Evolutionary conservation across 441 rosid species (phyloP), one percentile per base, ranked within the genome.

Genomic region (Breynia disticha): DNA sequence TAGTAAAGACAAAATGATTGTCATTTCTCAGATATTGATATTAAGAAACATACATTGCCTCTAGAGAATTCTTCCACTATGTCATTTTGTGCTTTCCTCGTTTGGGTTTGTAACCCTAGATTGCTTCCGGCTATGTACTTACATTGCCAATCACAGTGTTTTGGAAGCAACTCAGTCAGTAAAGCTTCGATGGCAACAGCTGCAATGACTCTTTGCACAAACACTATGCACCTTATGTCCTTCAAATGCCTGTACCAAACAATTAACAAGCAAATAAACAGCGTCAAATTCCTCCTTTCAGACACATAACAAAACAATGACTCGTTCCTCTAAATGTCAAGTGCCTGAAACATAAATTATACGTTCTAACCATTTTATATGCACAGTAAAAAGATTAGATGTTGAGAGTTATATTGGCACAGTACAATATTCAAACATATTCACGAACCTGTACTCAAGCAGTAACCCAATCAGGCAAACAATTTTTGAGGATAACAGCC

Each of bases 191-290:
- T 60, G 42, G 79, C 91, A 50, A 75, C 57, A 7, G 96, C 83
- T 42, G 89, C 61, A 41, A 94, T 79, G 50, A 94, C 77, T 76
- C 99, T 83, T 67, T 94, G 79, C 60, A 87, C 95, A 68, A 94
- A 90, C 46, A 94, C 51, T 67, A 87, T 82, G 60, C 97, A 94
- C 73, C 95, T 76, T 28, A 90, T 79, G 45, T 83, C 78, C 67
- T 74, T 56, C 60, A 81, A 45, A 48, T 53, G 63, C 69, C 97
- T 91, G 59, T 55, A 19, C 61, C 55, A 20, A 55, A 51, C n/a
- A 41, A 43, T 11, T 1, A 18, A 11, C 15, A 64, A 18, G 32
- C 17, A 60, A 54, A 19, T 54, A 14, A 56, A 52, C 16, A 61
- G 44, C 18, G 19, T 20, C 7, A 24, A 15, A 2, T 39, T 14